Evolutionary conservation across 768 basidiomycete species (phyloP), one percentile per base, ranked within the genome.

Genomic region (Termitomyces heimii): DNA sequence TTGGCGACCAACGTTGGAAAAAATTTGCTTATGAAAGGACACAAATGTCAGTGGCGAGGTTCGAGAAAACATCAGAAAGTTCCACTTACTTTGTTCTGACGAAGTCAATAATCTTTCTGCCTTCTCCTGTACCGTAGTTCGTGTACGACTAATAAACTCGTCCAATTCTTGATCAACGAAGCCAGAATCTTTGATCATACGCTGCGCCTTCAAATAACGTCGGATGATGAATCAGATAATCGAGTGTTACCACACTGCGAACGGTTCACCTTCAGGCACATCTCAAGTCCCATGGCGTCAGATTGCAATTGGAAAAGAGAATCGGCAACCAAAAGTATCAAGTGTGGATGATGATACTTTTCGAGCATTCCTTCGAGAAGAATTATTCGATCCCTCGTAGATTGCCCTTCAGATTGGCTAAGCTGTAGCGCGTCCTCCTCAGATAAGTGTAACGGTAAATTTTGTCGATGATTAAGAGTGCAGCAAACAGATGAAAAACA

Each of bases 1-100:
- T 63, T 40, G 62, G 45, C 32, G 57, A 54, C 66, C 67, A 67
- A 43, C 56, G 47, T 47, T 67, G 60, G 31, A 54, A 34, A 6
- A 53, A 54, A 14, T 43, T 42, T 8, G 29, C 53, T 54, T 53
- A 16, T n/a, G 10, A 14, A 22, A 34, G 0, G 3, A 26, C 32
- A 28, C 16, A 40, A 22, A 10, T 6, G 9, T 50, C 10, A 49
- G 12, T 4, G 32, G n/a, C 35, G 3, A 14, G 18, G 13, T 50
- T 50, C 10, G n/a, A 50, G 34, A 50, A 18, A 37, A 6, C 0
- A 22, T 6, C 16, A 6, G 34, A 14, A 16, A 20, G 4, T 8
- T 9, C 20, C 14, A 43, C 53, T 44, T 2, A 44, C 53, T 44
- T 44, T 54, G 20, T 44, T 54, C 53, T 35, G 44, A 54, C 9